Conservation (phyloP, 2,329 filamentous ascomycete genomes). For the Aureobasidium zeae region DNA sequence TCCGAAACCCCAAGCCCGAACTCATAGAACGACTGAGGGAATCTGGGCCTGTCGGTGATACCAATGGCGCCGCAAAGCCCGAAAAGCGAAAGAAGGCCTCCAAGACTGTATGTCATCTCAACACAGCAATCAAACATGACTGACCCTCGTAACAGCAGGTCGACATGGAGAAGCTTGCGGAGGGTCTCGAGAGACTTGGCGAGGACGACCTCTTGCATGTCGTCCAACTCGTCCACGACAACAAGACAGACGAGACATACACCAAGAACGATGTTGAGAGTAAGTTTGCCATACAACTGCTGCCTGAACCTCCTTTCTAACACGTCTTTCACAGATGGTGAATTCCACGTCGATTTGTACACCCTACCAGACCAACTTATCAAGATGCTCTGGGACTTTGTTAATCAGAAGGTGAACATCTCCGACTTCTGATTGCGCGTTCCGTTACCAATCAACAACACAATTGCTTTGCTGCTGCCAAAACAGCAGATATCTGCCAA, state of each 20-base stretch:
- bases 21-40: slow-evolving; percentile 71
- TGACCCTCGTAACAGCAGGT: slow-evolving; percentile 34
- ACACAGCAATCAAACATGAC: neutral
- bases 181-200: slow-evolving; percentile 75
- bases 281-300: slow-evolving; percentile 41
- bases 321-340: slow-evolving; percentile 57
- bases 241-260: slow-evolving; percentile 89
- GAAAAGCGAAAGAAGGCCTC: slow-evolving; percentile 63
- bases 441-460: no score
- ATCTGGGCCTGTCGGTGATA: slow-evolving; percentile 62
- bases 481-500: neutral
- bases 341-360: slow-evolving; percentile 97
- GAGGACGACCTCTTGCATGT: slow-evolving; percentile 93
- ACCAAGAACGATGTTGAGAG: slow-evolving; percentile 95
- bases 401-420: slow-evolving; percentile 33
- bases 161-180: slow-evolving; percentile 95
- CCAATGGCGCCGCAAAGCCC: slow-evolving; percentile 49
- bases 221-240: slow-evolving; percentile 96
- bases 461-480: neutral
- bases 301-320: slow-evolving; percentile 22
- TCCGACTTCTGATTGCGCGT: slow-evolving; percentile 17
- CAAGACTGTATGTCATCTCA: slow-evolving; percentile 18
- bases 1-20: slow-evolving; percentile 88
- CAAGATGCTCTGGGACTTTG: slow-evolving; percentile 93
- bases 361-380: slow-evolving; percentile 85